Evolutionary conservation across 139 green algal species (phyloP).

Genomic region (Chlamydomonas sphaeroides): DNA sequence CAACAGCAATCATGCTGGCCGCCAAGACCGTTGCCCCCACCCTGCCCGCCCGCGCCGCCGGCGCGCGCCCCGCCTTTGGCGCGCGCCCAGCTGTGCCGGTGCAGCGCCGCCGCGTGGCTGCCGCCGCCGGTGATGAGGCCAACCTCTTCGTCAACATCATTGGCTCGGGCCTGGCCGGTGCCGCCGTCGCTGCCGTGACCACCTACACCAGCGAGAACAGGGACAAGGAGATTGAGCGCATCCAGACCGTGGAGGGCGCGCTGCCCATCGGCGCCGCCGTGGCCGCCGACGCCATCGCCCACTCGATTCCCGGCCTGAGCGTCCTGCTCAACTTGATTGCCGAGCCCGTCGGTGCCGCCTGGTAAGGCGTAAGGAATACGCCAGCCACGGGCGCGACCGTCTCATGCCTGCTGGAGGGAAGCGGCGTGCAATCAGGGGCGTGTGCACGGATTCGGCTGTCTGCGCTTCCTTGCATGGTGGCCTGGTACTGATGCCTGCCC

Average conservation of each 20-base stretch:
- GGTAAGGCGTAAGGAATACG: too few relatives aligned
- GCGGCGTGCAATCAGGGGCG: too few relatives aligned
- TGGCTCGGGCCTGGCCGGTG: slow-evolving; percentile 40
- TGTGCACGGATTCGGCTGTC: too few relatives aligned
- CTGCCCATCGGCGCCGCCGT: slow-evolving; percentile 63
- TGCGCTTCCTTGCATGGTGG: too few relatives aligned
- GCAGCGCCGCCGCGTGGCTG: slow-evolving; percentile 1
- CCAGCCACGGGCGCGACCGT: too few relatives aligned
- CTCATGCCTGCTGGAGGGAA: too few relatives aligned
- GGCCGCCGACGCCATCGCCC: slow-evolving; percentile 61
- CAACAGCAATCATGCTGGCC: slow-evolving; percentile 33
- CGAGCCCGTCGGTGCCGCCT: slow-evolving; percentile 69
- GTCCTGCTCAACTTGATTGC: slow-evolving; percentile 62
- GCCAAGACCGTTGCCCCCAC: slow-evolving; percentile 26
- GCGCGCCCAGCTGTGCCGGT: neutral
- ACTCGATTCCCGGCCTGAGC: slow-evolving; percentile 73
- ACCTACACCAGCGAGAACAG: slow-evolving; percentile 57
- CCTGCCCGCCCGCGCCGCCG: slow-evolving; percentile 9
- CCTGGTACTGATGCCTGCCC: too few relatives aligned
- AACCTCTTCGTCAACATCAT: slow-evolving; percentile 69
- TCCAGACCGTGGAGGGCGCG: slow-evolving; percentile 53
- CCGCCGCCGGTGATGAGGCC: slow-evolving; percentile 48
- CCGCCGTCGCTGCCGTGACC: slow-evolving; percentile 59
- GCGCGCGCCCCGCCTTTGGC: neutral
- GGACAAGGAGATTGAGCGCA: slow-evolving; percentile 68